Base-by-base conservation (phyloP, 495 filamentous ascomycete genomes). In the Saxophila tyrrhenica region DNA sequence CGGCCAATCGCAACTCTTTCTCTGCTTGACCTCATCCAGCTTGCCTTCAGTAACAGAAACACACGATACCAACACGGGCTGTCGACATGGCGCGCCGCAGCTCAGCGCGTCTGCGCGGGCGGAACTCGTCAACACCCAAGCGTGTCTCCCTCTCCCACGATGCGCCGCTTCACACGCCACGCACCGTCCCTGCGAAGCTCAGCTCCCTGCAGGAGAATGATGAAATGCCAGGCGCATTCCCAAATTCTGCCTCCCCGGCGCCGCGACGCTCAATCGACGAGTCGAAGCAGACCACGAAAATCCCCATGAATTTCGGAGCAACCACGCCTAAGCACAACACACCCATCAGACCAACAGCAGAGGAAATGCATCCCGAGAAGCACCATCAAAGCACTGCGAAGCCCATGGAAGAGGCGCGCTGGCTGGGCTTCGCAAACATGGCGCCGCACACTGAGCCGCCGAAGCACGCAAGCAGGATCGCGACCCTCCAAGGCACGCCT, bases 291-390 rank as follows among this genome's bases (percentile, higher is more conserved):
- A n/a, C 22, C 13, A 48, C 57, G 1, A 51, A 39, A 9, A 45
- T 45, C 8, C 50, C 58, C 8, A 48, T 38, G 3, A 62, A 59
- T 32, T 41, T 48, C 38, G 41, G 48, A 15, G 39, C 19, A 17
- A 43, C 38, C 7, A 69, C 69, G 3, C 69, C 69, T 10, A 63
- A 60, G 49, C 57, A 62, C 38, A 52, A 42, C 16, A 65, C 65
- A 0, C 66, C 66, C 2, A 67, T 68, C 51, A 55, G 61, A 44
- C 68, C 69, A 8, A 24, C 51, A 13, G 54, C 55, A 9, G 52
- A 61, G 45, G 67, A 69, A 48, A 70, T 70, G 65, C 69, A 72
- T 46, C 68, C 69, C 5, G 41, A 58, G 15, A 61, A 62, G 10
- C 58, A 68, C 39, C 68, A 72, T n/a, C 47, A 60, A 11, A 66